Evolutionary conservation across 345 rosid species (phyloP).

Genomic region (Eucalyptus curtisii): DNA sequence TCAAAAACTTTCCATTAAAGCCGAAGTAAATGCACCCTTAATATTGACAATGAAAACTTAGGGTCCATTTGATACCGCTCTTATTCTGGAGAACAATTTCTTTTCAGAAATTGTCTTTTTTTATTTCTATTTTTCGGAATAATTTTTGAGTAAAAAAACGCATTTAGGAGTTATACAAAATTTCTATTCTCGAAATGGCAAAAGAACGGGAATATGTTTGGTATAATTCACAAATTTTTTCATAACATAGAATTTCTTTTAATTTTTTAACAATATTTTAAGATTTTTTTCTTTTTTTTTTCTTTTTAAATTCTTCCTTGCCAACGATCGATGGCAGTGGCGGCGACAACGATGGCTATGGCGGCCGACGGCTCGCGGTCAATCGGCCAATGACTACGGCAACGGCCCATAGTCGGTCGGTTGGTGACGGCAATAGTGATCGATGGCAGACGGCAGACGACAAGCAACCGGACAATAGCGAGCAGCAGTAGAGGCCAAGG

Average conservation of each 20-base stretch:
- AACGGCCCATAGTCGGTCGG: accelerated
- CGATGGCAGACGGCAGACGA: accelerated
- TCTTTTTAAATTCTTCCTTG: no score
- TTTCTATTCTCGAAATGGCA: no score
- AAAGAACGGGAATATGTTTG: accelerated
- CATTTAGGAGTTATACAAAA: no score
- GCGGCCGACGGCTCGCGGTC: accelerated
- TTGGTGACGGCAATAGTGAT: accelerated
- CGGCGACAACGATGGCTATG: accelerated
- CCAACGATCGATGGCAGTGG: accelerated
- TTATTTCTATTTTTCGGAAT: no score
- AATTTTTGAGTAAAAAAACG: accelerated
- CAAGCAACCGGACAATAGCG: accelerated
- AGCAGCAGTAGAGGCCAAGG: accelerated
- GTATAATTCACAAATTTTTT: no score
- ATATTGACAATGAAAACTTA: no score
- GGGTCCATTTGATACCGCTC: accelerated
- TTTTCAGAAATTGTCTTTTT: no score
- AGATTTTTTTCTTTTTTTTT: no score
- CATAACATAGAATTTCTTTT: no score
- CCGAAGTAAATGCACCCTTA: background rate
- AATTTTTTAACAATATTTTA: no score
- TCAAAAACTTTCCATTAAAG: background rate
- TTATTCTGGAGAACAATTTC: accelerated
- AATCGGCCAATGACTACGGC: accelerated